A percentile compares a stretch with the other conserved stretches of the same genome.
Evolutionary conservation across 257 asterid species (phyloP).

Genomic region (Eucommia ulmoides): DNA sequence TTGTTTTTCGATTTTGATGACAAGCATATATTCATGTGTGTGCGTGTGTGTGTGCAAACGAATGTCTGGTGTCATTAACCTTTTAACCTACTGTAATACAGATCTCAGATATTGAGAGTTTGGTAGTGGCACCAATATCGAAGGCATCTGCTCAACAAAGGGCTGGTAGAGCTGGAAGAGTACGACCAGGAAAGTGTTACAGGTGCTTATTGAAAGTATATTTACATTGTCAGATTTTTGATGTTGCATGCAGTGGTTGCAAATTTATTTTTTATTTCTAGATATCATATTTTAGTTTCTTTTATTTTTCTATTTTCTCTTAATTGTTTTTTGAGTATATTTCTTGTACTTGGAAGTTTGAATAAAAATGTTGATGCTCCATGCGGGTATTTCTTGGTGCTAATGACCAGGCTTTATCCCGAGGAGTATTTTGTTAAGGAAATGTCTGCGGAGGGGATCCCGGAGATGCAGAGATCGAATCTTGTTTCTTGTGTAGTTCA

Average conservation of each 20-base stretch:
- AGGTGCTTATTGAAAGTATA: too few species aligned
- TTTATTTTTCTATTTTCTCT: neutral
- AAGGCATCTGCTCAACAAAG: slow-evolving; percentile 96
- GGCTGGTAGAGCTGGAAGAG: slow-evolving; percentile 97
- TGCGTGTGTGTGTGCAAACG: too few species aligned
- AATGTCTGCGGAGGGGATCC: slow-evolving; percentile 78
- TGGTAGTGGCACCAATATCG: slow-evolving; percentile 89
- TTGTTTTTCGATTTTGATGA: too few species aligned
- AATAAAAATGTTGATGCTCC: slow-evolving; percentile 4
- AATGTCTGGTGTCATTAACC: too few species aligned
- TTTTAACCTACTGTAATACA: too few species aligned
- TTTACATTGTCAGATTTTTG: too few species aligned
- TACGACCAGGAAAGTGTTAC: slow-evolving; percentile 96
- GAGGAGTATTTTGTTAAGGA: slow-evolving; percentile 72
- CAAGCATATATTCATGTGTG: too few species aligned
- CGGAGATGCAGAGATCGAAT: slow-evolving; percentile 95
- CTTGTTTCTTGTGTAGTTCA: slow-evolving; percentile 86
- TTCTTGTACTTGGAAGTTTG: too few species aligned
- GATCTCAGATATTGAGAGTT: slow-evolving; percentile 82
- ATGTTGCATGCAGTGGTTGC: too few species aligned
- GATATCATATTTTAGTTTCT: neutral
- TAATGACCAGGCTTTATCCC: slow-evolving; percentile 65
- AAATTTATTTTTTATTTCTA: too few species aligned
- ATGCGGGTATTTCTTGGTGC: slow-evolving; percentile 7
- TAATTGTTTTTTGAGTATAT: neutral